phyloP scores from a whole-genome alignment of 257 asterid genomes.

The Haberlea rhodopensis region DNA sequence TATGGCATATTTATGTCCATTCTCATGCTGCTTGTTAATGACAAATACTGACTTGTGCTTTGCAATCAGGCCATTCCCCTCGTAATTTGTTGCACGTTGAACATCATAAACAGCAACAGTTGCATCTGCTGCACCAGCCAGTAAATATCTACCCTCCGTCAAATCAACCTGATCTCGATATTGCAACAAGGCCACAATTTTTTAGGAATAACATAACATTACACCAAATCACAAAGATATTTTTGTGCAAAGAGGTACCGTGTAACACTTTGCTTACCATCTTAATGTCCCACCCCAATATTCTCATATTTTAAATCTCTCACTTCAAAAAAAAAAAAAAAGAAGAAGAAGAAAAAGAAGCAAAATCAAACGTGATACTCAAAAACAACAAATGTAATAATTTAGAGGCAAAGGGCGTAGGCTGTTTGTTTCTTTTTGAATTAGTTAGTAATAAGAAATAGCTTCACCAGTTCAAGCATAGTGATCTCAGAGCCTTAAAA shows the following conservation, averaged over 20 bases:
- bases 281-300: constrained; percentile 7
- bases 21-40: constrained; percentile 84
- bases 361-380: not conserved
- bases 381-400: not conserved
- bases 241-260: constrained; percentile 10
- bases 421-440: not conserved
- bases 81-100: constrained; percentile 64
- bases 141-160: constrained; percentile 91
- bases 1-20: constrained; percentile 76
- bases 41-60: constrained; percentile 64
- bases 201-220: constrained; percentile 23
- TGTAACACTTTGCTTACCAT: not conserved
- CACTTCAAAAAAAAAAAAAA: not conserved
- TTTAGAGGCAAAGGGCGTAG: not conserved
- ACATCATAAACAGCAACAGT: constrained; percentile 84
- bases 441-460: not conserved
- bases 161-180: constrained; percentile 94
- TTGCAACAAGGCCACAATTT: constrained; percentile 47
- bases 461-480: too few species aligned
- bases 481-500: too few species aligned
- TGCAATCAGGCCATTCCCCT: constrained; percentile 62
- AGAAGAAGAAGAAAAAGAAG: too few species aligned
- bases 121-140: constrained; percentile 89
- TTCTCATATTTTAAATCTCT: not conserved
- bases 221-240: constrained; percentile 15